These are phyloP conservation scores for Candida labiduridarum DNA, from an alignment of 1,139 yeast genomes.

Conservation along the genomic window DNA sequence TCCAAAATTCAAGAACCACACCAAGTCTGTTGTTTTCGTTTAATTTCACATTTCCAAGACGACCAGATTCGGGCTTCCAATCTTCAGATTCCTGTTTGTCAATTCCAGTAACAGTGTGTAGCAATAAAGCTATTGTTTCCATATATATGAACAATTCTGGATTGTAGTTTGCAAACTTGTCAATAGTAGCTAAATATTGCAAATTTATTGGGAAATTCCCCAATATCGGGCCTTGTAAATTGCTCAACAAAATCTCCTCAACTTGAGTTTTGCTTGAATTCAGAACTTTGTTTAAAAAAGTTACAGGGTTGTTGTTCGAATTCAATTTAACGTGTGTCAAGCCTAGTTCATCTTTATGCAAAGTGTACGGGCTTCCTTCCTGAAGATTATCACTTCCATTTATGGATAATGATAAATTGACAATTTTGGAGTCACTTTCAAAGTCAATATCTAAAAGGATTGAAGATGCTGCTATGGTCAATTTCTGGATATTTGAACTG, in stretches of 20 bases:
- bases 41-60: constrained; percentile 32
- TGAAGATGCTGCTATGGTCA: constrained; percentile 48
- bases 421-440: constrained; percentile 25
- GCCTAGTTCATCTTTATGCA: constrained; percentile 8
- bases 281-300: constrained; percentile 17
- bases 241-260: constrained; percentile 32
- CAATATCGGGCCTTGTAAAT: constrained; percentile 25
- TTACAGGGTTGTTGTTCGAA: constrained; percentile 15
- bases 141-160: constrained; percentile 36
- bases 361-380: constrained; percentile 5
- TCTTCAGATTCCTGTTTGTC: constrained; percentile 22
- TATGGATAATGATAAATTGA: constrained; percentile 39
- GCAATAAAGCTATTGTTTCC: constrained; percentile 34
- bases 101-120: constrained; percentile 22
- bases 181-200: constrained; percentile 40
- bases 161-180: constrained; percentile 33
- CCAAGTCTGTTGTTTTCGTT: constrained; percentile 36
- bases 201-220: constrained; percentile 40
- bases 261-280: constrained; percentile 19
- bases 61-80: constrained; percentile 29
- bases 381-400: constrained; percentile 26
- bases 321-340: constrained; percentile 15
- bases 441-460: constrained; percentile 48
- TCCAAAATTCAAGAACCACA: constrained; percentile 40
- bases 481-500: constrained; percentile 24